phyloP scores from a whole-genome alignment of 2,329 filamentous ascomycete species.

The Huntiella decipiens region DNA sequence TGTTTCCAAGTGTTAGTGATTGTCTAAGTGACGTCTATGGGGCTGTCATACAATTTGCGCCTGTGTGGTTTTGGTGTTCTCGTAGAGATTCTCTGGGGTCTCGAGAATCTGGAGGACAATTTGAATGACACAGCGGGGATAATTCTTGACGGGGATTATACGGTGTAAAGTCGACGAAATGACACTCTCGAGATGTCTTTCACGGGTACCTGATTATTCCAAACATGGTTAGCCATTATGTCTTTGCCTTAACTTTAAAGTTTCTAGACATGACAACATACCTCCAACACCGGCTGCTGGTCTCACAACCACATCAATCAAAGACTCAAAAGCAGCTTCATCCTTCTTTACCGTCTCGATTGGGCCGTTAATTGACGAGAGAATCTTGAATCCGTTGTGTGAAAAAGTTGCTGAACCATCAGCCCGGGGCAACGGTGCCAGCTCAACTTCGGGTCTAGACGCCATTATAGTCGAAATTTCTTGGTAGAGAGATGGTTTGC shows the following conservation, averaged over 20 bases:
- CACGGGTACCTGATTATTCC: constrained; percentile 38
- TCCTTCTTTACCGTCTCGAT: constrained; percentile 71
- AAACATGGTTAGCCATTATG: background rate
- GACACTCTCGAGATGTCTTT: constrained; percentile 65
- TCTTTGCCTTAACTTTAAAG: background rate
- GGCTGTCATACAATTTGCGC: constrained; percentile 34
- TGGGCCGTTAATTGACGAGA: constrained; percentile 79
- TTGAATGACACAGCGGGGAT: constrained; percentile 62
- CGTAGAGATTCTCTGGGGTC: constrained; percentile 47
- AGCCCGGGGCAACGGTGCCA: constrained; percentile 46
- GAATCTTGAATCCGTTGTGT: constrained; percentile 57
- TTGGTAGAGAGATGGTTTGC: background rate
- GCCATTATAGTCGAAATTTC: constrained; percentile 8
- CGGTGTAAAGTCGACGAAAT: constrained; percentile 54
- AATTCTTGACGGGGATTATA: constrained; percentile 54
- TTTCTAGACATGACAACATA: constrained; percentile 19
- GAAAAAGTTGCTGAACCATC: constrained; percentile 69
- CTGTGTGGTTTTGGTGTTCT: constrained; percentile 39
- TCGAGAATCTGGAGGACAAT: constrained; percentile 60
- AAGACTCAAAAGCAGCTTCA: constrained; percentile 78
- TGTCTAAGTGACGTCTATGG: background rate
- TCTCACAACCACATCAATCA: constrained; percentile 75
- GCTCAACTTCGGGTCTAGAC: constrained; percentile 28
- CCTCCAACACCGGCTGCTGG: constrained; percentile 72
- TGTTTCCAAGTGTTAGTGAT: constrained; percentile 1